A percentile compares a stretch with the other conserved stretches of the same genome.
phyloP scores from a whole-genome alignment of 1,139 yeast genomes.

The Yamadazyma buinensis region DNA sequence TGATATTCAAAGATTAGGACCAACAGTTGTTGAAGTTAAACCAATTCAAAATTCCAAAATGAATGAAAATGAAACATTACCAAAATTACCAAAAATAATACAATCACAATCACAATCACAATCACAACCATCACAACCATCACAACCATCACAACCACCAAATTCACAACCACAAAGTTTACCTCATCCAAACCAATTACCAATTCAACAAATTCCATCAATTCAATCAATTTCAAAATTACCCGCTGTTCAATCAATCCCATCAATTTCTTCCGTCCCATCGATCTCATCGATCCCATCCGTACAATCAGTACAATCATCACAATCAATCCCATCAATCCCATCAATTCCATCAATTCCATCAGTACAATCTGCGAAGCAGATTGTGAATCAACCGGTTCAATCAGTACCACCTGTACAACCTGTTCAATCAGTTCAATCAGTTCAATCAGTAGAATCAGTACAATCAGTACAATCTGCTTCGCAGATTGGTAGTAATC shows the following conservation, averaged over 20 bases:
- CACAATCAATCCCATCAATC: not conserved
- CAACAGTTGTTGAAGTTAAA: slow-evolving; percentile 3
- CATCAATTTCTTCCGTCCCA: no score
- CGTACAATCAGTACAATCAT: not conserved
- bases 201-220: no score
- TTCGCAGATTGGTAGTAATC: no score
- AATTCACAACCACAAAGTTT: no score
- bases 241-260: no score
- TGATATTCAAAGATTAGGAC: slow-evolving; percentile 22
- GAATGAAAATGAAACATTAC: not conserved
- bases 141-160: not conserved
- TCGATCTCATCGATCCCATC: no score
- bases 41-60: not conserved
- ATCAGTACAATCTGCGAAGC: not conserved
- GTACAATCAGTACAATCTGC: not conserved
- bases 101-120: not conserved
- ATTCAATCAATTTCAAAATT: no score
- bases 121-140: not conserved
- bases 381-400: not conserved
- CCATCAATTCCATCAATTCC: not conserved
- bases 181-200: no score
- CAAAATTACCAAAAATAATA: slow-evolving; percentile 1
- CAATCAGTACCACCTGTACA: slow-evolving; percentile 1
- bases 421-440: not conserved
- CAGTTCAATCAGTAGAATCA: not conserved